These are phyloP conservation scores for Cladophialophora immunda DNA, from an alignment of 2,329 filamentous ascomycete species.

Conservation along the genomic window DNA sequence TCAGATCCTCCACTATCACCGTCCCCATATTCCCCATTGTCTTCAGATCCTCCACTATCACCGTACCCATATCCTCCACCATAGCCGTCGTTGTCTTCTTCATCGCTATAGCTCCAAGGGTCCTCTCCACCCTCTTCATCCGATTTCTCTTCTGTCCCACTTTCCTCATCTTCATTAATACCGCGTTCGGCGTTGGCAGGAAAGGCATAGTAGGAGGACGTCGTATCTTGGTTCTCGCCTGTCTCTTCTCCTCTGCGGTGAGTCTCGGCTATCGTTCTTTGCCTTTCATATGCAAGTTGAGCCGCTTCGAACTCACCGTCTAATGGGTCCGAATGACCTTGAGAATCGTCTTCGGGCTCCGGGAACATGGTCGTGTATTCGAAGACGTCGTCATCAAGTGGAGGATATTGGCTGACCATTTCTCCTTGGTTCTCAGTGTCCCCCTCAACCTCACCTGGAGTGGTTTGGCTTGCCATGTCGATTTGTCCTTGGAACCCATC, in stretches of 20 bases:
- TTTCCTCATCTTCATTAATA: neutral
- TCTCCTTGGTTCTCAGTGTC: neutral
- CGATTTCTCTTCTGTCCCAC: no score
- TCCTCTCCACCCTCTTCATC: neutral
- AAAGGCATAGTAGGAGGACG: no score
- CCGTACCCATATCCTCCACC: neutral
- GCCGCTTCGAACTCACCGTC: neutral
- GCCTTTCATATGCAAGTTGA: neutral
- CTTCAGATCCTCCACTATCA: neutral
- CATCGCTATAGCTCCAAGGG: neutral
- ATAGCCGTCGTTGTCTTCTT: constrained; percentile 6
- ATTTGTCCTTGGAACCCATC: neutral
- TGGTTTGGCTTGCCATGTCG: neutral
- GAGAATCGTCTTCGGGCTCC: neutral
- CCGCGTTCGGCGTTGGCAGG: neutral
- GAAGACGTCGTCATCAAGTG: neutral
- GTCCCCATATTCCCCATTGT: neutral
- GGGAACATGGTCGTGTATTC: neutral
- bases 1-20: neutral
- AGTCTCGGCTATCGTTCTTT: neutral
- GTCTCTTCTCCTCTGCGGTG: no score
- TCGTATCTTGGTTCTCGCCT: neutral
- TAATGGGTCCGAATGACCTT: neutral
- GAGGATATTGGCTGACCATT: neutral
- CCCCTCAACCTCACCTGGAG: neutral